These are phyloP conservation scores for Dictyostelium intermedium DNA, from an alignment of 78 protist species.

Conservation along the genomic window DNA sequence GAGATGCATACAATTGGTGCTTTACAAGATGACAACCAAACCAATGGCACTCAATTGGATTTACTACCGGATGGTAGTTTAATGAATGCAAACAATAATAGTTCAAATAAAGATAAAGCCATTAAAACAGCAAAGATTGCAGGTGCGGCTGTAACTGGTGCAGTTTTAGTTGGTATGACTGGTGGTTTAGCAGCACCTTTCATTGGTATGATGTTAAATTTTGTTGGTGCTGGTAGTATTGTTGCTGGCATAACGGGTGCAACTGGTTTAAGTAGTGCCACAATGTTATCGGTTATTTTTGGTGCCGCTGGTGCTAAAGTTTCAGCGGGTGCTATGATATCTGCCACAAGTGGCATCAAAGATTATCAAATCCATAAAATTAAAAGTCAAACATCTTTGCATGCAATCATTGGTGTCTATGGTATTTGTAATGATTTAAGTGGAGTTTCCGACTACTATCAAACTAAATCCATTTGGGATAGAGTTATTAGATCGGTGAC, in stretches of 20 bases:
- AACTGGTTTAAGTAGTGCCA: slow-evolving; percentile 60
- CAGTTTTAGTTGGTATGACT: slow-evolving; percentile 42
- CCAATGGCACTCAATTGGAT: not conserved
- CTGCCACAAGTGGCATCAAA: slow-evolving; percentile 27
- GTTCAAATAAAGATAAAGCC: not conserved
- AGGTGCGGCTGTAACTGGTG: slow-evolving; percentile 77
- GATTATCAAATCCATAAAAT: slow-evolving; percentile 44
- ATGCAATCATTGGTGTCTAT: slow-evolving; percentile 42
- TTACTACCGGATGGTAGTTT: not conserved
- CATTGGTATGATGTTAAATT: slow-evolving; percentile 25
- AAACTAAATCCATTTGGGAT: slow-evolving; percentile 8
- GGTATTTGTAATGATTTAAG: not conserved
- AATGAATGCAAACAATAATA: not conserved
- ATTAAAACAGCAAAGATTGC: slow-evolving; percentile 60
- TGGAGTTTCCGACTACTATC: not conserved
- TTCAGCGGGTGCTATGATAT: slow-evolving; percentile 40
- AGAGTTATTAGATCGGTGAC: slow-evolving; percentile 16
- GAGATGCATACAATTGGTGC: slow-evolving; percentile 68
- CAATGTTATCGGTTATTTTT: slow-evolving; percentile 45
- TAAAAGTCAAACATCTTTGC: slow-evolving; percentile 52
- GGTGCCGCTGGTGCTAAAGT: slow-evolving; percentile 74
- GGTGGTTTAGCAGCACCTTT: slow-evolving; percentile 70
- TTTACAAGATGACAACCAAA: slow-evolving; percentile 11
- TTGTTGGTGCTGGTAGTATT: slow-evolving; percentile 48
- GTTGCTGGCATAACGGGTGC: slow-evolving; percentile 14